Evolutionary conservation across 2,329 filamentous ascomycete genomes (phyloP), one percentile per base, ranked within the genome.

Genomic region (Helotiales sp.): DNA sequence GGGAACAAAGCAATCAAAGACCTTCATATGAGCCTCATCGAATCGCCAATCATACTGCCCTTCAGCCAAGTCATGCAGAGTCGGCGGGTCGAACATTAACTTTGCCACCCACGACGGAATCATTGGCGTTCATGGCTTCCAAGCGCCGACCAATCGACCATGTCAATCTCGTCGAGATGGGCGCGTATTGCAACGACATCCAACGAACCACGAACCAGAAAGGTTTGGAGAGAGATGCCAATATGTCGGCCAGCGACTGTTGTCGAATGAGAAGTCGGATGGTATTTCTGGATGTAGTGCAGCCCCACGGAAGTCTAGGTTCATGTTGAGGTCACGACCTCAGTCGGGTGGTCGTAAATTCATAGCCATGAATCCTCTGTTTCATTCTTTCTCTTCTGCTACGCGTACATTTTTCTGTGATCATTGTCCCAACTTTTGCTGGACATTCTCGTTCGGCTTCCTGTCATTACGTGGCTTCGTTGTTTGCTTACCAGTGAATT

Each of bases 151-250:
- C 46, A 62, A 62, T 61, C 48, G 49, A 40, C 33, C 31, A 34
- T 29, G 29, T 25, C 29, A 50, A 58, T 52, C 34, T 57, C 47
- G 22, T 55, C n/a, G 19, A 36, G 36, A 27, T 58, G 58, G 64
- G 68, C 68, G 68, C 67, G 61, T 70, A 70, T 62, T 44, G 64
- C 55, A 50, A 66, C 63, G 52, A 62, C 48, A n/a, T 48, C 56
- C 63, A 65, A 61, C 62, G 58, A 66, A 63, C 56, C 50, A 59
- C 29, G 44, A 52, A 46, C 44, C 54, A 46, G 46, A 54, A 29
- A 63, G 55, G 54, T 46, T 50, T 24, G 29, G 54, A 51, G 44
- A 49, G 52, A 62, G 52, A 24, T 30, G 57, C 54, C 31, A 62
- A 60, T 60, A 50, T 54, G 51, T 57, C 51, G 29, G 56, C 46